A percentile compares a stretch with the other conserved stretches of the same genome.
phyloP scores from a whole-genome alignment of 768 basidiomycete species.

The Tulasnella sp. region DNA sequence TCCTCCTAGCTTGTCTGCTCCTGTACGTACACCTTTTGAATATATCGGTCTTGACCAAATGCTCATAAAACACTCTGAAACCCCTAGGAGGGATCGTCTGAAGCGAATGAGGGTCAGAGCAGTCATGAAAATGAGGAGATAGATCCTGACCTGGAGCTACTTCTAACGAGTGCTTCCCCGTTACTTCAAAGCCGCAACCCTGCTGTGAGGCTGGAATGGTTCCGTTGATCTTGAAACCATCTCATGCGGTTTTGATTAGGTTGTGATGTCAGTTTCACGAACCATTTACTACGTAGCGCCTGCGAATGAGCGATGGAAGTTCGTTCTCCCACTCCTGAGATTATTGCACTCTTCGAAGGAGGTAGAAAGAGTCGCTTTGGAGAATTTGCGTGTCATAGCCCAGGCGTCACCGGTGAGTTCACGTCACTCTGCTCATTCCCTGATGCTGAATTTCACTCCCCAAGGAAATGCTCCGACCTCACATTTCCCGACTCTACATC shows the following conservation, averaged over 20 bases:
- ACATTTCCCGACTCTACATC: constrained; percentile 65
- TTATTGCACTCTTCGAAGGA: constrained; percentile 66
- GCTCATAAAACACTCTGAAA: background rate
- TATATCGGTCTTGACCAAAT: background rate
- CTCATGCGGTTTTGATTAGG: constrained; percentile 43
- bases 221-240: background rate
- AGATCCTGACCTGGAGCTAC: constrained; percentile 72
- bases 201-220: constrained; percentile 52
- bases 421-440: background rate
- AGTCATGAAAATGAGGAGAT: constrained; percentile 35
- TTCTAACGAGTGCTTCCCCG: constrained; percentile 67
- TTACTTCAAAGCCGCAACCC: constrained; percentile 84
- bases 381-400: constrained; percentile 65
- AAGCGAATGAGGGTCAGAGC: constrained; percentile 48
- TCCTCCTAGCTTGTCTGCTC: constrained; percentile 38
- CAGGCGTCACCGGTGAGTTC: constrained; percentile 59
- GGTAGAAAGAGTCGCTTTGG: constrained; percentile 67
- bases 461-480: constrained; percentile 60
- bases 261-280: constrained; percentile 70
- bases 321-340: constrained; percentile 69
- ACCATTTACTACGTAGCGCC: constrained; percentile 71
- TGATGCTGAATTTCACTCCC: background rate
- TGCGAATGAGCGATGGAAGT: constrained; percentile 49
- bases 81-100: constrained; percentile 26
- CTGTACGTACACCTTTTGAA: constrained; percentile 11